Conservation (phyloP, 2,329 filamentous ascomycete species). For the Neonectria sp. region DNA sequence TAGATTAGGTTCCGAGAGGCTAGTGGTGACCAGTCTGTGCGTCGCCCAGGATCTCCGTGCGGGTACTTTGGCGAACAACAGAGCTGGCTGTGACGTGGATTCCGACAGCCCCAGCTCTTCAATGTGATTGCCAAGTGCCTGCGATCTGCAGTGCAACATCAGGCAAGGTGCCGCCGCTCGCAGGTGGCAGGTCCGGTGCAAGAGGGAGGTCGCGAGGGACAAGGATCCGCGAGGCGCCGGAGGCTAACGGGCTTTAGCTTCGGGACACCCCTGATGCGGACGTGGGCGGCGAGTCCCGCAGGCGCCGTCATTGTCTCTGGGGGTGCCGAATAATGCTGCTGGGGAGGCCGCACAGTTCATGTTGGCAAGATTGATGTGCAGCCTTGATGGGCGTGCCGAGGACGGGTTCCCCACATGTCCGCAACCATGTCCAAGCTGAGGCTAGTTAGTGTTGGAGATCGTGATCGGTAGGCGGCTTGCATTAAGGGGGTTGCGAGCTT, state of each 20-base stretch:
- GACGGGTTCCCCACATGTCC: conserved; percentile 21
- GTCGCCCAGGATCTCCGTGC: conserved; percentile 9
- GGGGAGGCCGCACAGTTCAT: conserved; percentile 18
- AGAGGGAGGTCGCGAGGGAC: neutral
- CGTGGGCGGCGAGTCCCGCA: conserved; percentile 10
- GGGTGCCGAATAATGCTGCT: neutral
- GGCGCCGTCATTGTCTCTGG: conserved; percentile 12
- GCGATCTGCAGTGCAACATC: neutral
- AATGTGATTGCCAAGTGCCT: neutral
- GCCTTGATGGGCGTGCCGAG: conserved; percentile 15
- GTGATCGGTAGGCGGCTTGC: conserved; percentile 17
- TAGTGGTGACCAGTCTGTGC: conserved; percentile 24
- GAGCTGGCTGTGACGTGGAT: conserved; percentile 2
- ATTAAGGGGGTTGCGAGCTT: conserved; percentile 2
- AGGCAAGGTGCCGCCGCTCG: neutral
- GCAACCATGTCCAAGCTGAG: conserved; percentile 17
- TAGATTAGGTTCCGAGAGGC: conserved; percentile 20
- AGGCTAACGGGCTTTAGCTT: conserved; percentile 12
- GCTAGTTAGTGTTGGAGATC: conserved; percentile 20
- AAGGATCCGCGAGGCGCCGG: neutral
- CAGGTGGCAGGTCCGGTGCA: conserved; percentile 5
- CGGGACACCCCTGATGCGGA: conserved; percentile 8
- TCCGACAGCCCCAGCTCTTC: conserved; percentile 6
- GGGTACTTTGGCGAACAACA: neutral
- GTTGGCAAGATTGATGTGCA: conserved; percentile 28